Percentiles rank a stretch among this genome's conserved stretches.
Conservation (phyloP, 2,329 filamentous ascomycete species). For the Hymenoscyphus linearis region DNA sequence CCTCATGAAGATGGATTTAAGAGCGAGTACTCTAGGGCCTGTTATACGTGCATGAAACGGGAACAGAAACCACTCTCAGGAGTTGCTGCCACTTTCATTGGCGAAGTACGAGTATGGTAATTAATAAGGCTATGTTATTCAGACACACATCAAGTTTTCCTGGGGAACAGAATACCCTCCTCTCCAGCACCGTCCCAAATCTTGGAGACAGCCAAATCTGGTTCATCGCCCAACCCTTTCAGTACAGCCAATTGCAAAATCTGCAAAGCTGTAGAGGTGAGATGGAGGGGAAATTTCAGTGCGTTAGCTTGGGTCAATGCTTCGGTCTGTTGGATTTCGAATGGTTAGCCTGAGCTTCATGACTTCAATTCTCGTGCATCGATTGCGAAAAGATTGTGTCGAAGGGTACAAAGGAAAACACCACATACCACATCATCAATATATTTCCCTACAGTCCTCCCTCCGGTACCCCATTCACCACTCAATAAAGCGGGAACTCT, state of each 20-base stretch:
- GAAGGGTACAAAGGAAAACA: not conserved
- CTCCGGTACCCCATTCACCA: constrained; percentile 30
- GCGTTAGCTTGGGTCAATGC: constrained; percentile 28
- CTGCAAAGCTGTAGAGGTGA: constrained; percentile 34
- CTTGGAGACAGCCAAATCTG: constrained; percentile 34
- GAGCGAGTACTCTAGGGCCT: too few relatives aligned
- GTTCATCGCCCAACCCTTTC: constrained; percentile 32
- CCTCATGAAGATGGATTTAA: too few relatives aligned
- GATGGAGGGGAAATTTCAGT: constrained; percentile 34
- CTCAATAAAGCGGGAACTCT: constrained; percentile 34
- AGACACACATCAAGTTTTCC: not conserved
- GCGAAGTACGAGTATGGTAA: too few relatives aligned
- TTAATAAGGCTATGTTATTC: too few relatives aligned
- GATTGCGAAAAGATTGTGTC: not conserved
- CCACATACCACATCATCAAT: constrained; percentile 33
- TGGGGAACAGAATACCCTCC: constrained; percentile 14
- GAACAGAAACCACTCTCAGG: too few relatives aligned
- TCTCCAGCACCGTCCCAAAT: constrained; percentile 34
- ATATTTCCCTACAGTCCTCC: constrained; percentile 34
- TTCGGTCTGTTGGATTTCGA: constrained; percentile 27
- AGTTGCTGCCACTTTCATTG: too few relatives aligned
- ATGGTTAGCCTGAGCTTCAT: not conserved
- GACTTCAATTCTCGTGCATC: not conserved
- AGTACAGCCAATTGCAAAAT: constrained; percentile 33
- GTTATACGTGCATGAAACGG: too few relatives aligned